phyloP scores from a whole-genome alignment of 441 rosid species.

The Corymbia calophylla region DNA sequence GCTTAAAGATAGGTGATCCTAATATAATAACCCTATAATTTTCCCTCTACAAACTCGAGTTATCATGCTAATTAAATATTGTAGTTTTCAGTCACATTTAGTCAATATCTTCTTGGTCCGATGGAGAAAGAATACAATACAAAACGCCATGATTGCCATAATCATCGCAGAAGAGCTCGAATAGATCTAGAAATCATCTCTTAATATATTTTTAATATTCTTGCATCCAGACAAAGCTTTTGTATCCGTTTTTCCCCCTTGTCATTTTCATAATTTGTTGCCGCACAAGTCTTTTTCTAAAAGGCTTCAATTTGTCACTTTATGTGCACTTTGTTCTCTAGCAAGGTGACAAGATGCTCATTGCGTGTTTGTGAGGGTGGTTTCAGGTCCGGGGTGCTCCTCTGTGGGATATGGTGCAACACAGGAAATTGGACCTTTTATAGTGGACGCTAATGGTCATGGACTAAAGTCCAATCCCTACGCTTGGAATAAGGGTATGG shows the following conservation, averaged over 20 bases:
- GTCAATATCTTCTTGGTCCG: not conserved
- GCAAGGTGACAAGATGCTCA: slow-evolving; percentile 35
- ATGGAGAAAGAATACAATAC: not conserved
- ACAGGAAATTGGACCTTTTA: slow-evolving; percentile 91
- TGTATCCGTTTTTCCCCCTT: not conserved
- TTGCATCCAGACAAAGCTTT: not conserved
- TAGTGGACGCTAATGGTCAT: slow-evolving; percentile 51
- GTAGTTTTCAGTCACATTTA: not conserved
- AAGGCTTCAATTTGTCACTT: not conserved
- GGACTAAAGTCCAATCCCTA: slow-evolving; percentile 47
- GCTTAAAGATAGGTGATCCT: not conserved
- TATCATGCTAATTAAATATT: not conserved
- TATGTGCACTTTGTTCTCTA: slow-evolving; percentile 17
- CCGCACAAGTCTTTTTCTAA: slow-evolving; percentile 1
- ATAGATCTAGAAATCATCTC: not conserved
- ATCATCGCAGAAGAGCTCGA: not conserved
- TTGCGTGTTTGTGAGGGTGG: slow-evolving; percentile 2
- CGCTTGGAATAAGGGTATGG: slow-evolving; percentile 72
- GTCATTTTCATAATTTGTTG: not conserved
- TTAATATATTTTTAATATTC: not conserved
- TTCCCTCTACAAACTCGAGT: not conserved
- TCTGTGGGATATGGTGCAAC: slow-evolving; percentile 94
- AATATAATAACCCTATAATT: not conserved
- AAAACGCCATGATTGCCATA: not conserved
- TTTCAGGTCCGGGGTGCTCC: slow-evolving; percentile 92